These are phyloP conservation scores for Pestalotiopsis sp. DNA, from an alignment of 2,329 filamentous ascomycete genomes.

Conservation along the genomic window DNA sequence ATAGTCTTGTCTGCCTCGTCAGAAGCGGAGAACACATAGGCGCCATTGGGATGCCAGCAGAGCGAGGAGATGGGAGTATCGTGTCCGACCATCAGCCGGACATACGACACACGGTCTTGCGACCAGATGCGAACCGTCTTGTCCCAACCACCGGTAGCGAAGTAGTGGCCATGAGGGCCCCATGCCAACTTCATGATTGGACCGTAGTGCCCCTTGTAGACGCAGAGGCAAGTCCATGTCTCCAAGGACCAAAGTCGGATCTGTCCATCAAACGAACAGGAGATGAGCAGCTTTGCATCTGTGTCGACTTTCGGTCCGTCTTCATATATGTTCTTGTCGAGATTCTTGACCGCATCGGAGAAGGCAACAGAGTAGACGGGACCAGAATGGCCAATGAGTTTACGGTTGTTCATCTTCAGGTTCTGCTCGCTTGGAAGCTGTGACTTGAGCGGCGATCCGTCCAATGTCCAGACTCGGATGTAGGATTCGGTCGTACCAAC, in stretches of 20 bases:
- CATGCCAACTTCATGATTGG: slow-evolving; percentile 88
- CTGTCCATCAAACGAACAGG: slow-evolving; percentile 83
- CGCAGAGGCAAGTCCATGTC: slow-evolving; percentile 86
- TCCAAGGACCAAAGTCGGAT: slow-evolving; percentile 93
- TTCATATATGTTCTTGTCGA: slow-evolving; percentile 52
- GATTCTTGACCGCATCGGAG: slow-evolving; percentile 66
- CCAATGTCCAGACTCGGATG: slow-evolving; percentile 90
- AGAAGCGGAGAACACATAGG: slow-evolving; percentile 91
- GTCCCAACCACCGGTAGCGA: slow-evolving; percentile 84
- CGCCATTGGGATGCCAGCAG: slow-evolving; percentile 92
- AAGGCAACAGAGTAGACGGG: slow-evolving; percentile 90
- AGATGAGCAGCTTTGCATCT: slow-evolving; percentile 76
- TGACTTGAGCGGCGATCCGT: slow-evolving; percentile 78
- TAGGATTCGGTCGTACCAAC: slow-evolving; percentile 92
- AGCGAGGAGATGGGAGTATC: slow-evolving; percentile 90
- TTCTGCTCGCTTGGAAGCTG: slow-evolving; percentile 61
- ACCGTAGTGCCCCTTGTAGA: slow-evolving; percentile 91
- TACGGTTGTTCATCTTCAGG: slow-evolving; percentile 61
- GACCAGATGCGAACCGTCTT: slow-evolving; percentile 89
- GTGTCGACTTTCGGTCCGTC: slow-evolving; percentile 50
- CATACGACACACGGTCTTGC: slow-evolving; percentile 87
- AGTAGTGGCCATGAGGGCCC: slow-evolving; percentile 95
- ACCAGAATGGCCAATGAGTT: slow-evolving; percentile 87
- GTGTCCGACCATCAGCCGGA: slow-evolving; percentile 88
- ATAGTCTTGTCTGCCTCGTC: slow-evolving; percentile 85